Evolutionary conservation across 2,329 filamentous ascomycete species (phyloP), one percentile per base, ranked within the genome.

Genomic region (Calonectria multiphialidica): DNA sequence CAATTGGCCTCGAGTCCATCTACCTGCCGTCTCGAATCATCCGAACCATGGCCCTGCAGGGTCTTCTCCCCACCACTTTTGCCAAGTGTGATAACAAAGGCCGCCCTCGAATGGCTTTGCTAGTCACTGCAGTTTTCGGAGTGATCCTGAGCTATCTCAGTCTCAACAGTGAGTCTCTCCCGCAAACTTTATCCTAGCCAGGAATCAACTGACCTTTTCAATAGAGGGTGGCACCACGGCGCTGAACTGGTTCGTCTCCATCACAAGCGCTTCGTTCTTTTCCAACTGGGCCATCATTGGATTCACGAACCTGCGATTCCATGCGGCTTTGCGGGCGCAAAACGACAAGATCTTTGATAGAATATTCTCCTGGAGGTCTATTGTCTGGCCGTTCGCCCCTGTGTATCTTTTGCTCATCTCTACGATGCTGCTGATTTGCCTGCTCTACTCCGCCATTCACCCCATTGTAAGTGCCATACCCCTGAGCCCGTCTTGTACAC

Each of bases 71-170:
- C 5, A 18, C 45, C 2, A 28, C 9, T 6, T 44, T 76, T 10
- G 75, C 68, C 7, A 63, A 72, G 30, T 66, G 64, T 30, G 71
- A 73, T 42, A 44, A 44, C 12, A 49, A 35, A n/a, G 71, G 71
- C 4, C n/a, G 71, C 5, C 71, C 71, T 15, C 57, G 68, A 15
- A 68, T 47, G 64, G 71, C 68, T 23, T 44, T 73, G 10, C 8
- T 10, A 7, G 70, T 73, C n/a, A 68, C 57, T 8, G 42, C n/a
- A 16, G 28, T 23, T 4, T 62, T 66, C 4, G 70, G 37, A 15
- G 16, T 72, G 0, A 9, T 76, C 18, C 33, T 77, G 2, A 72
- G 49, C 1, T 77, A 77, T 28, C 73, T 77, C 10, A 71, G 65
- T 15, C 64, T 73, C 3, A 66, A 53, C 25, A 53, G 71, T 71